Percentiles rank a stretch among this genome's conserved stretches.
Conservation (phyloP, 1,284 basidiomycete species). For the Apiotrichum akiyoshidainum region DNA sequence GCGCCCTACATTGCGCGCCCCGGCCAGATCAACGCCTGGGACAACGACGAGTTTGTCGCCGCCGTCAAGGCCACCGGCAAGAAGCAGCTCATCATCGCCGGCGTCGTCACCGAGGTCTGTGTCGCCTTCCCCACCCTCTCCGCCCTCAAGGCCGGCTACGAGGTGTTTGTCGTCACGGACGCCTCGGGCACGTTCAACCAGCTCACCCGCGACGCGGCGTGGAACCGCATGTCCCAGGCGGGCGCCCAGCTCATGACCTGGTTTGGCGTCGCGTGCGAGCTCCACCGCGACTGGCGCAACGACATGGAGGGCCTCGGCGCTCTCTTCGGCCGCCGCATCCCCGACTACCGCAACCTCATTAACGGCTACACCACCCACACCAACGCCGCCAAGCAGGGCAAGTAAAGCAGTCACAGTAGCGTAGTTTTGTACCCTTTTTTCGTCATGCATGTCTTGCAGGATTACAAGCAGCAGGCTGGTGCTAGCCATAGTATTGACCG, state of each 20-base stretch:
- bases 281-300: constrained; percentile 13
- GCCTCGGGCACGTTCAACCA: constrained; percentile 16
- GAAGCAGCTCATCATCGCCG: constrained; percentile 17
- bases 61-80: constrained; percentile 14
- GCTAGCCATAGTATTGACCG: no score
- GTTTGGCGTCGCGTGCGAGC: constrained; percentile 12
- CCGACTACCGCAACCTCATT: constrained; percentile 10
- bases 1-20: constrained; percentile 10
- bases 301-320: constrained; percentile 11
- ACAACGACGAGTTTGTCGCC: constrained; percentile 16
- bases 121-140: constrained; percentile 14
- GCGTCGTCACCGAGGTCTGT: constrained; percentile 18
- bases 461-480: no score
- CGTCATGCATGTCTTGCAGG: no score
- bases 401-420: no score
- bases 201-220: constrained; percentile 11
- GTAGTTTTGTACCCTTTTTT: no score
- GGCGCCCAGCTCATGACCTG: constrained; percentile 15
- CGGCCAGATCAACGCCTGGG: constrained; percentile 19
- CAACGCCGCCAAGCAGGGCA: no score
- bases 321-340: constrained; percentile 9
- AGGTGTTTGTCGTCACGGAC: constrained; percentile 19
- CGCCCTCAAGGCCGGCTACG: constrained; percentile 11
- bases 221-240: constrained; percentile 11
- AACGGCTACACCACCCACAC: no score